A percentile compares a stretch with the other conserved stretches of the same genome.
Evolutionary conservation across 2,329 filamentous ascomycete genomes (phyloP).

Genomic region (Whalleya microplaca): DNA sequence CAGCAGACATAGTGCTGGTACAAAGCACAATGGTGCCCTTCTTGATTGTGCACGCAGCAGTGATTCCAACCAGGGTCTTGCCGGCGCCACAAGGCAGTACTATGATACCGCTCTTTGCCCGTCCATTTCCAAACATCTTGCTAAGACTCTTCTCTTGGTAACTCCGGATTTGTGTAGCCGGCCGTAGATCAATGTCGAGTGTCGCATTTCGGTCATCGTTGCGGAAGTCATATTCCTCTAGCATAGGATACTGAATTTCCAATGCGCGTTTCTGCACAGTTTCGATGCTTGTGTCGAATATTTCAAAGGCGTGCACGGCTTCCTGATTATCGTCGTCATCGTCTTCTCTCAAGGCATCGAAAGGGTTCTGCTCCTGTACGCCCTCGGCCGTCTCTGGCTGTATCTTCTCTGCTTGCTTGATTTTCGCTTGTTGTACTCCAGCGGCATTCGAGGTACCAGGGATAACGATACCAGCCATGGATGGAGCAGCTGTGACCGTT

Average conservation of each 20-base stretch:
- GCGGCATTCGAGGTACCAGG: constrained; percentile 93
- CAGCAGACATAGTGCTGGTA: constrained; percentile 96
- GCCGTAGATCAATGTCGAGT: constrained; percentile 89
- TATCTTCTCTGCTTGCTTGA: constrained; percentile 44
- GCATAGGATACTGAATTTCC: constrained; percentile 81
- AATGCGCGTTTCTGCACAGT: constrained; percentile 88
- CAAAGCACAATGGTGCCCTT: constrained; percentile 95
- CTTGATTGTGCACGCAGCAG: constrained; percentile 95
- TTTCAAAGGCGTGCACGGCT: constrained; percentile 91
- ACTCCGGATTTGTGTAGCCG: constrained; percentile 83
- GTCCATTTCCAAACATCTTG: constrained; percentile 99
- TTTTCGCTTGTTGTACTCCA: constrained; percentile 75
- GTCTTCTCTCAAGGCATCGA: constrained; percentile 74
- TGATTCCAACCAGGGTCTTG: constrained; percentile 98
- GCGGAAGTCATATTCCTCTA: constrained; percentile 97
- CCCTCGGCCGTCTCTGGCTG: constrained; percentile 53
- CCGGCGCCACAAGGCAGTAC: constrained; percentile 95
- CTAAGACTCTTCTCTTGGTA: constrained; percentile 98
- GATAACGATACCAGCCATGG: constrained; percentile 86
- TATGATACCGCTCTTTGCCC: constrained; percentile 96
- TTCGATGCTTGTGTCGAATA: constrained; percentile 80
- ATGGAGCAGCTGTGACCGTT: constrained; percentile 82
- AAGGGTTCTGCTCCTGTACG: constrained; percentile 67
- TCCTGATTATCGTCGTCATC: constrained; percentile 87
- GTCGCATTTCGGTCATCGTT: constrained; percentile 89